These are phyloP conservation scores for Pythium phragmitis DNA, from an alignment of 352 stramenopile genomes.

Conservation along the genomic window DNA sequence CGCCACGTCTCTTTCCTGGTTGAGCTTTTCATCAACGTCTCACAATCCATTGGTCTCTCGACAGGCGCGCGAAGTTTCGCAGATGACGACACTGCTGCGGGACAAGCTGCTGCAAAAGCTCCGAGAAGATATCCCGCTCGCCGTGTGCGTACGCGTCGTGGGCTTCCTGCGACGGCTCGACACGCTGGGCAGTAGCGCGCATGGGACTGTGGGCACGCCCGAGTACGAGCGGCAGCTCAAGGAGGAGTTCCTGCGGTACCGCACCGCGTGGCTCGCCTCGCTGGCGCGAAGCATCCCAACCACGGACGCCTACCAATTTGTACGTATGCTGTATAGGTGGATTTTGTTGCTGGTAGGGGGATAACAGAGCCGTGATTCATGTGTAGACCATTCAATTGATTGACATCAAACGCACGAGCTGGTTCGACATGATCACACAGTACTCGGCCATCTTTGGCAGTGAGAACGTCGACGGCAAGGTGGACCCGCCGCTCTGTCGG, in stretches of 20 bases:
- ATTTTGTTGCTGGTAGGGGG: background rate
- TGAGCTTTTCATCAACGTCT: too few species aligned
- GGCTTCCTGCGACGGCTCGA: constrained; percentile 78
- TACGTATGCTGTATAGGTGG: constrained; percentile 27
- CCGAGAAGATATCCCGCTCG: constrained; percentile 75
- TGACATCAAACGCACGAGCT: constrained; percentile 86
- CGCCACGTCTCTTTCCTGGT: too few species aligned
- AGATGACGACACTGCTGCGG: constrained; percentile 63
- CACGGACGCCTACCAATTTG: constrained; percentile 82
- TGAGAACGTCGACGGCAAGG: constrained; percentile 76
- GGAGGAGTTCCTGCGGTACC: constrained; percentile 79
- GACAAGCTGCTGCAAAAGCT: constrained; percentile 83
- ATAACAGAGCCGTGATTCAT: background rate
- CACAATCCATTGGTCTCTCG: background rate
- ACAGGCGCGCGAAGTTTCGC: constrained; percentile 57
- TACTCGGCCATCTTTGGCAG: constrained; percentile 90
- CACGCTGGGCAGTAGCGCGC: constrained; percentile 19
- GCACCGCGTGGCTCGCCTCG: constrained; percentile 74
- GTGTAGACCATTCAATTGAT: constrained; percentile 81
- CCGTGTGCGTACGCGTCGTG: constrained; percentile 80
- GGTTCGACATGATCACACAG: constrained; percentile 91
- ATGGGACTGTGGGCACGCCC: constrained; percentile 30
- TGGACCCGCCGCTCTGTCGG: constrained; percentile 75
- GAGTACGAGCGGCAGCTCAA: constrained; percentile 83
- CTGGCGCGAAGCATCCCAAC: constrained; percentile 53